Conservation (phyloP, 352 stramenopile genomes). For the Globisporangium spinosum region DNA sequence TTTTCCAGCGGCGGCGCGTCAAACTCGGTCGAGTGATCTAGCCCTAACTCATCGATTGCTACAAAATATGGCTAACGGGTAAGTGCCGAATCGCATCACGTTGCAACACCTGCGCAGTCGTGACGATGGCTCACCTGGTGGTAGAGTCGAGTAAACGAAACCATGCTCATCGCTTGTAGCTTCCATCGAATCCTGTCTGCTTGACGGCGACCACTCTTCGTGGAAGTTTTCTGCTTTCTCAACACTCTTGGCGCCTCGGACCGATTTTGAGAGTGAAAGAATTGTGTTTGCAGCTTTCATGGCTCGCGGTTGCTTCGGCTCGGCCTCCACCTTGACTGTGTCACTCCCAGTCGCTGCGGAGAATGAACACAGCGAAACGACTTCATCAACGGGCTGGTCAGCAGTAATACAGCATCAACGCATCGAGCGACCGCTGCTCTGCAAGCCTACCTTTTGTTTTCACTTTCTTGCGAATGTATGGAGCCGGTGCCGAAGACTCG, state of each 20-base stretch:
- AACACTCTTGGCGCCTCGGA: not conserved
- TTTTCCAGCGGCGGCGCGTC: not conserved
- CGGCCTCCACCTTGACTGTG: not conserved
- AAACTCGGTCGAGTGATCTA: not conserved
- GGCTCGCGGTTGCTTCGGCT: not conserved
- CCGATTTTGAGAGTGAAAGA: not conserved
- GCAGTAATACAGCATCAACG: not conserved
- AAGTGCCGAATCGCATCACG: not conserved
- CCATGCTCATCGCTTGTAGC: not conserved
- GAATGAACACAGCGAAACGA: not conserved
- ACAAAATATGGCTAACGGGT: not conserved
- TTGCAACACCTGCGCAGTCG: not conserved
- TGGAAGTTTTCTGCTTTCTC: not conserved
- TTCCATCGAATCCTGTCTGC: not conserved
- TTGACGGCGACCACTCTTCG: not conserved
- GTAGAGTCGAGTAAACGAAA: not conserved
- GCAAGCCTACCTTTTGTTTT: not conserved
- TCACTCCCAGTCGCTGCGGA: not conserved
- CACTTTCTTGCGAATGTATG: not conserved
- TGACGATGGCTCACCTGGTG: slow-evolving; percentile 1
- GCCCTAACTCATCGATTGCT: not conserved
- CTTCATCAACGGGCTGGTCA: not conserved
- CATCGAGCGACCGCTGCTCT: not conserved
- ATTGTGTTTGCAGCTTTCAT: slow-evolving; percentile 2
- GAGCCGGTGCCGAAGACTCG: not conserved